Base-by-base conservation (phyloP, 169 alveolate genomes). In the Miamiensis avidus region DNA sequence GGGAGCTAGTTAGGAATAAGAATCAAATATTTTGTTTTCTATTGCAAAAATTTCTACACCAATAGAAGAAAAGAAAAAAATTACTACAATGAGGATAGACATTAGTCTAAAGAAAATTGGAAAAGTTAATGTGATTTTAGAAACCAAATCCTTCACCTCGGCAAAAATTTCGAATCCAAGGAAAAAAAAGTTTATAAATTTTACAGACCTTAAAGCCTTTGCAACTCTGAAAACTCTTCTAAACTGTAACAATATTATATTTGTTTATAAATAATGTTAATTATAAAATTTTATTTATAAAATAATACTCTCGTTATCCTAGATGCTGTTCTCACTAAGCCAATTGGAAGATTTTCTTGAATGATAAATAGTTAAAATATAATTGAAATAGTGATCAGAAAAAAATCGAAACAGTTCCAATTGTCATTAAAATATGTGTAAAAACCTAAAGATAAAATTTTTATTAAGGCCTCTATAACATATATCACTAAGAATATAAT, bases 371-470 rank as follows among this genome's bases (percentile, higher is more conserved):
- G 4, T 49, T 49, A 29, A 29, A 32, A 29, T 28, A 76, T 26
- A 4, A 76, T 6, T 29, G 82, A 76, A 26, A 76, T 29, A 16
- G 29, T 1, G 1, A 76, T 76, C 11, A 76, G 25, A 76, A 32
- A 25, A 76, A 76, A 76, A 76, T 76, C 82, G 29, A 76, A 76
- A 31, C 69, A 11, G 69, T 49, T 49, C 69, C 69, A 49, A 49
- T 20, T 49, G 20, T 49, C 69, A 11, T 49, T 49, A 49, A 49
- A 49, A 20, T 49, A 49, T 49, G 69, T 49, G 20, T 49, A 49
- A 11, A 49, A 20, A 49, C 69, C 69, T 20, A 49, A 49, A 49
- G 69, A 49, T 11, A 49, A 49, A 49, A 49, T 49, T 49, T 49
- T 49, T 11, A 49, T 11, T 11, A 49, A 4, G 4, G 69, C 69